Evolutionary conservation across 805 yeast genomes (phyloP), one percentile per base, ranked within the genome.

Genomic region (Teunomyces funiuensis): DNA sequence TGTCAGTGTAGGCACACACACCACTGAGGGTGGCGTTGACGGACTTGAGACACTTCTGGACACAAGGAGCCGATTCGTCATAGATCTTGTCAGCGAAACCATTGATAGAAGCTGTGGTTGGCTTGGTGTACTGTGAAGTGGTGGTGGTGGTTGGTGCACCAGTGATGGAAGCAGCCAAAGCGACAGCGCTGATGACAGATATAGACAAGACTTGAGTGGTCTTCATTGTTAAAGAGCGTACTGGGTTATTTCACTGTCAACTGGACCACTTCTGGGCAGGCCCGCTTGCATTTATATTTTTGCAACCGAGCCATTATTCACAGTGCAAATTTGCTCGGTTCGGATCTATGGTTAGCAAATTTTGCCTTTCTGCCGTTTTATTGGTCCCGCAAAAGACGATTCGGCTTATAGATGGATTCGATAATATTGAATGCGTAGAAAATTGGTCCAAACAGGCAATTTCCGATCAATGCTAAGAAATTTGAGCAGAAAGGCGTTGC

Each of bases 1-100:
- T 60, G 49, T 69, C 74, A 71, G 73, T 67, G 63, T 66, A 66
- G 33, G 73, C 73, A 47, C 74, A 69, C 29, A 69, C 69, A n/a
- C 67, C 60, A 19, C 45, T 41, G 15, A 40, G 30, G 28, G 49
- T 41, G 17, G 58, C 58, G 37, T 69, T 62, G 37, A 56, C 50
- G 23, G 47, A 47, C 40, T 23, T 22, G 25, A 22, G 41, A 60
- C 73, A 68, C 3, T 44, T 31, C 43, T 65, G 56, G 28, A 71
- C 73, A 55, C 73, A 68, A 10, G 52, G 46, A 14, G 73, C 71
- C 41, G 62, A 53, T n/a, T 43, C 43, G 46, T 39, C 56, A 46
- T 61, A 61, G 42, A 68, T 60, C 39, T 51, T 49, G 54, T 68
- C 73, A 37, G 73, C 73, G 43, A 68, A 67, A 43, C 73, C 73